Conservation (phyloP, 2,329 filamentous ascomycete species). For the Emmonsia crescens region DNA sequence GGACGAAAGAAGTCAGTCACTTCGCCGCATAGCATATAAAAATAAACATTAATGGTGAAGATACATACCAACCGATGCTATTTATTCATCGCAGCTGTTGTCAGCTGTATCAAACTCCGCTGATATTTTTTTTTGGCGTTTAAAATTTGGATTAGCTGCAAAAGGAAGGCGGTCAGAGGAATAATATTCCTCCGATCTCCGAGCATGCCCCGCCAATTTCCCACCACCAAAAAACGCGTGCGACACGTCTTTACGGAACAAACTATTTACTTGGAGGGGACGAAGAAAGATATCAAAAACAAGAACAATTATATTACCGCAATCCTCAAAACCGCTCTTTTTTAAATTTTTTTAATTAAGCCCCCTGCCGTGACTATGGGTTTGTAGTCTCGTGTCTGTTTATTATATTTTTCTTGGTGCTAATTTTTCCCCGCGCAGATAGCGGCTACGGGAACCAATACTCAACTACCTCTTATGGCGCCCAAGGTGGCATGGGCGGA, state of each 20-base stretch:
- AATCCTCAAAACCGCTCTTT: neutral
- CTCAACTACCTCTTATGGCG: slow-evolving; percentile 46
- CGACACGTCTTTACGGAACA: slow-evolving; percentile 6
- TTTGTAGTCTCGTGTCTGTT: neutral
- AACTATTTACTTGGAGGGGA: neutral
- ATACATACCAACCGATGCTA: neutral
- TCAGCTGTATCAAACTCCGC: neutral
- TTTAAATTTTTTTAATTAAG: neutral
- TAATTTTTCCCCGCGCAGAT: slow-evolving; percentile 18
- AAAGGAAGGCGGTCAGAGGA: slow-evolving; percentile 21
- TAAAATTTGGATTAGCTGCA: slow-evolving; percentile 1
- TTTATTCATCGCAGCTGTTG: neutral
- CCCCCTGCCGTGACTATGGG: neutral
- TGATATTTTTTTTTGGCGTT: neutral
- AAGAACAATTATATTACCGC: neutral
- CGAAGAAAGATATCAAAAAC: neutral
- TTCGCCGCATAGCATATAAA: neutral
- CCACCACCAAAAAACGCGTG: slow-evolving; percentile 13
- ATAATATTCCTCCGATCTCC: slow-evolving; percentile 11
- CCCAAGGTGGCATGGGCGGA: slow-evolving; percentile 43
- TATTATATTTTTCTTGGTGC: neutral
- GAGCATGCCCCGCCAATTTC: neutral
- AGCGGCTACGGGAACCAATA: slow-evolving; percentile 35
- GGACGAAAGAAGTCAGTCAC: neutral
- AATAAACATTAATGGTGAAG: neutral